Evolutionary conservation across 805 yeast genomes (phyloP), one percentile per base, ranked within the genome.

Genomic region (Starmera quercuum): DNA sequence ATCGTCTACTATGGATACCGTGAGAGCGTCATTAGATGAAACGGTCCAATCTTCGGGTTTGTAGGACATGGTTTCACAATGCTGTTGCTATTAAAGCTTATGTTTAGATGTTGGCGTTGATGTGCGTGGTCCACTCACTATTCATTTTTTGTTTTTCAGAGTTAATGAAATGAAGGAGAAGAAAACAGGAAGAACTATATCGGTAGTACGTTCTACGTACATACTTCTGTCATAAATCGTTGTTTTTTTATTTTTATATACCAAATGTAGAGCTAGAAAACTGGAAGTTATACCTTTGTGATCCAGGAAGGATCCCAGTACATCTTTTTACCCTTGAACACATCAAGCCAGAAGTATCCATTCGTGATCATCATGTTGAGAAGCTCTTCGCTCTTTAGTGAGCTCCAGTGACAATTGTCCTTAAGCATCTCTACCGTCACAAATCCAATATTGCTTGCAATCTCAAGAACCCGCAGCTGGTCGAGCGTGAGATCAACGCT

Each of bases 271-370:
- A n/a, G n/a, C n/a, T n/a, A n/a, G n/a, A n/a, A n/a, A n/a, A n/a
- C n/a, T n/a, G n/a, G n/a, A n/a, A n/a, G 3, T 30, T 15, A 21
- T 15, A 21, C 10, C 12, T 45, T 54, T 32, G 53, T 56, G 11
- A 80, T 76, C 85, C 85, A 79, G 2, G 83, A 69, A 1, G 88
- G 85, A 40, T 77, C 84, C 90, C 90, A 83, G 46, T 68, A 83
- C 35, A 62, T 62, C 11, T 45, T 49, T 43, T 72, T 79, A 2
- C 52, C 58, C 2, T 58, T 58, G 33, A 70, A 78, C 31, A 49
- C 59, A 52, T 88, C 97, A 1, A 87, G 61, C 98, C 98, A 90
- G 11, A 90, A 59, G 34, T 86, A 65, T 4, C 97, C 97, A 32
- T 69, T 69, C 41, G 81, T 66, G 1, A 88, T 81, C 85, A 90